A percentile compares a stretch with the other conserved stretches of the same genome.
phyloP scores from a whole-genome alignment of 169 alveolate species.

The Besnoitia besnoiti region DNA sequence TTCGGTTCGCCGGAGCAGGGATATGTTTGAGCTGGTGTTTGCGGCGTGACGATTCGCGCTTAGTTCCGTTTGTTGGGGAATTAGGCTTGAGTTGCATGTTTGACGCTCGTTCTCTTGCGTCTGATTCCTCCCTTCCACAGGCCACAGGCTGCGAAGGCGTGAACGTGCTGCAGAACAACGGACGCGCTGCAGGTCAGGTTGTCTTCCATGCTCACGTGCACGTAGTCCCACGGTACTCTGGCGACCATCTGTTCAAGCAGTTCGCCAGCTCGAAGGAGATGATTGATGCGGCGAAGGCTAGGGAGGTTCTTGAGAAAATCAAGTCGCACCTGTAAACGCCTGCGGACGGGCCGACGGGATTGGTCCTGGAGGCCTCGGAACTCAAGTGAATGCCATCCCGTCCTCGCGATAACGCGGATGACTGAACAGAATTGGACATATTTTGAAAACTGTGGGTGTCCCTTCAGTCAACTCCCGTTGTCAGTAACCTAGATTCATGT shows the following conservation, averaged over 20 bases:
- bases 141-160: slow-evolving; percentile 65
- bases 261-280: slow-evolving; percentile 54
- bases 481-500: no score
- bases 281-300: slow-evolving; percentile 49
- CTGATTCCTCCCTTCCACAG: not conserved
- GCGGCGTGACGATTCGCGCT: no score
- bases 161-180: slow-evolving; percentile 68
- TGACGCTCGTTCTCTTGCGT: not conserved
- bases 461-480: no score
- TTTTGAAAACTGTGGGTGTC: no score
- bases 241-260: slow-evolving; percentile 49
- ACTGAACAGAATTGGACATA: no score
- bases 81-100: not conserved
- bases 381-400: no score
- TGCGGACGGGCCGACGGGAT: no score
- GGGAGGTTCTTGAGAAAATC: slow-evolving; percentile 42
- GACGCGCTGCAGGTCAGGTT: slow-evolving; percentile 66
- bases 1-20: no score
- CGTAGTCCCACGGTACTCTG: slow-evolving; percentile 58
- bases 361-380: no score
- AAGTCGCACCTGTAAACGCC: not conserved
- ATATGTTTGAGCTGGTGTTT: no score
- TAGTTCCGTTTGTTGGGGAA: not conserved
- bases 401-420: no score
- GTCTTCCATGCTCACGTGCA: slow-evolving; percentile 65